Conservation (phyloP, 2,329 filamentous ascomycete genomes). For the Microdochium paspali region DNA sequence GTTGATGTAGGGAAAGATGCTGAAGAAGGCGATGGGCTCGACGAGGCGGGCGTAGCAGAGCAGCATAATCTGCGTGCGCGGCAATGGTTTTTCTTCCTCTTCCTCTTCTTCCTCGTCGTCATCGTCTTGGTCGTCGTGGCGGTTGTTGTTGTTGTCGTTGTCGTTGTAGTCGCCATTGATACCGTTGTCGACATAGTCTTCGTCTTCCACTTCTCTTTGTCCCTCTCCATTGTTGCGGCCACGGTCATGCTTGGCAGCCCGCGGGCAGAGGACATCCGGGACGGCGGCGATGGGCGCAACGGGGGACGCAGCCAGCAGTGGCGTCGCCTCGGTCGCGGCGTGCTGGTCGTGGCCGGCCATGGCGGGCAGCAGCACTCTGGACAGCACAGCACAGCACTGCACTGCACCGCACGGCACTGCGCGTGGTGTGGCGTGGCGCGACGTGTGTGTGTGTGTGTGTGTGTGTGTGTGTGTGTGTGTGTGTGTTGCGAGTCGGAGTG, state of each 20-base stretch:
- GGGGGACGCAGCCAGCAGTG: conserved; percentile 14
- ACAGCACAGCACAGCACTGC: too few relatives aligned
- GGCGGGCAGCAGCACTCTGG: too few relatives aligned
- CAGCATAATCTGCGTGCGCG: conserved; percentile 56
- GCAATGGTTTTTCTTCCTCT: conserved; percentile 37
- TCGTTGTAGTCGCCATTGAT: too few relatives aligned
- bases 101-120: background rate
- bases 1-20: conserved; percentile 72
- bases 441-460: too few relatives aligned
- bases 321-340: conserved; percentile 17
- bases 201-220: too few relatives aligned
- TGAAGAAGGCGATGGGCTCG: conserved; percentile 76
- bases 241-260: conserved; percentile 1
- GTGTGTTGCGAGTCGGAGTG: too few relatives aligned
- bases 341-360: background rate
- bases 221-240: too few relatives aligned
- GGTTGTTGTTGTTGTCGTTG: background rate
- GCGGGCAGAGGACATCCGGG: conserved; percentile 6
- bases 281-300: conserved; percentile 7
- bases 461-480: too few relatives aligned
- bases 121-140: background rate
- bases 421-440: too few relatives aligned
- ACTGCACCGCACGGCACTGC: too few relatives aligned
- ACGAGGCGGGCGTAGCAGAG: conserved; percentile 66
- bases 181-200: too few relatives aligned